Percentiles rank a stretch among this genome's conserved stretches.
Conservation (phyloP, 257 asterid genomes). For the Petrea volubilis region DNA sequence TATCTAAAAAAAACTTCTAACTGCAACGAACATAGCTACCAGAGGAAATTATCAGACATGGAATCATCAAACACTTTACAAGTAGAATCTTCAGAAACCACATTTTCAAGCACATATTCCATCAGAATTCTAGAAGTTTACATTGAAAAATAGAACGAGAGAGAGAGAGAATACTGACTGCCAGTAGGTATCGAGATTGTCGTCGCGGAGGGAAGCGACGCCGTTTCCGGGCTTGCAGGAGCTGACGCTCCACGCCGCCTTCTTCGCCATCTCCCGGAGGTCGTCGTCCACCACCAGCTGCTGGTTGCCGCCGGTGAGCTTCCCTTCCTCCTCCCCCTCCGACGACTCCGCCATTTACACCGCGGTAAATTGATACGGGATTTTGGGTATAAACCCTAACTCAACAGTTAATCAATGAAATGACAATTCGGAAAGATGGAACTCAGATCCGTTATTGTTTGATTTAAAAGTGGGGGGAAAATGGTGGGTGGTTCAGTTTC, state of each 20-base stretch:
- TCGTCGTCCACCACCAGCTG: constrained; percentile 72
- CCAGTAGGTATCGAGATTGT: constrained; percentile 94
- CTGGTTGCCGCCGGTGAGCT: constrained; percentile 67
- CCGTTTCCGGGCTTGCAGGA: constrained; percentile 96
- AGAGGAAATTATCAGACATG: background rate
- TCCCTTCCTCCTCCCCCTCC: constrained; percentile 93
- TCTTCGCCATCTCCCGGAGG: constrained; percentile 88
- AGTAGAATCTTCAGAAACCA: background rate
- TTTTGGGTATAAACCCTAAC: constrained; percentile 16
- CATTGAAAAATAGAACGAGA: background rate
- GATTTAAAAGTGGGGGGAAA: background rate
- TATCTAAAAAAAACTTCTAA: background rate
- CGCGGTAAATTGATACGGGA: background rate
- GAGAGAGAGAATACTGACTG: constrained; percentile 44
- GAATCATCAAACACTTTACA: background rate
- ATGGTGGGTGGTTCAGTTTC: background rate
- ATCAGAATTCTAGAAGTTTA: background rate
- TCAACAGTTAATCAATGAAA: background rate
- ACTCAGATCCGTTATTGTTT: background rate
- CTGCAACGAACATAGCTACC: background rate
- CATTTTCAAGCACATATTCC: background rate
- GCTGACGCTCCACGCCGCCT: constrained; percentile 97
- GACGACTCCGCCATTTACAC: constrained; percentile 76
- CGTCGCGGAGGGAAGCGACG: constrained; percentile 77
- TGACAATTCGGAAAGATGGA: background rate